Percentiles rank a stretch among this genome's conserved stretches.
phyloP scores from a whole-genome alignment of 2,329 filamentous ascomycete species.

The Aspergillus novofumigatus region DNA sequence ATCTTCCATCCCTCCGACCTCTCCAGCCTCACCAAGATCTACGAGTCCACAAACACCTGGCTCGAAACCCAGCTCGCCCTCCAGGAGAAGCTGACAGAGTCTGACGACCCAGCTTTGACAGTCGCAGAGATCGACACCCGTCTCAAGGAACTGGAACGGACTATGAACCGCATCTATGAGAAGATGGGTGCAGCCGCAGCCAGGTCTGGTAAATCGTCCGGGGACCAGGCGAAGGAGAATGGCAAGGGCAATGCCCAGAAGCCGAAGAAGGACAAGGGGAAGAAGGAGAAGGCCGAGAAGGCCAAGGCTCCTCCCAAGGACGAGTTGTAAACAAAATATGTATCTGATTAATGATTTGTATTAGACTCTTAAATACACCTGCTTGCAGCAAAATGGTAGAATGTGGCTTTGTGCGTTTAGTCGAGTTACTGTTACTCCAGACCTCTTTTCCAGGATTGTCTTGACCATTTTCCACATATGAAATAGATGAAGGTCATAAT shows the following conservation, averaged over 20 bases:
- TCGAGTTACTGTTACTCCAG: background rate
- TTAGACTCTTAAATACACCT: background rate
- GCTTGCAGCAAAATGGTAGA: background rate
- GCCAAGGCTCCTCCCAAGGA: conserved; percentile 28
- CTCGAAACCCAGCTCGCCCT: conserved; percentile 65
- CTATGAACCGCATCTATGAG: conserved; percentile 33
- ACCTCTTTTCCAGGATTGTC: background rate
- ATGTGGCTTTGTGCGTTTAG: background rate
- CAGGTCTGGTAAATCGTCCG: conserved; percentile 12
- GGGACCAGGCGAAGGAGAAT: conserved; percentile 23
- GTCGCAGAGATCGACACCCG: conserved; percentile 67
- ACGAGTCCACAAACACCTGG: conserved; percentile 66
- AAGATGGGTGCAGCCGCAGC: conserved; percentile 45
- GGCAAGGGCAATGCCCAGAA: conserved; percentile 21
- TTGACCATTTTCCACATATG: background rate
- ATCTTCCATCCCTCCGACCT: conserved; percentile 73
- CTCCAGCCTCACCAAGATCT: conserved; percentile 57
- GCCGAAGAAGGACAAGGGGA: conserved; percentile 10
- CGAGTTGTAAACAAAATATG: conserved; percentile 23
- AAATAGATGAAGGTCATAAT: background rate
- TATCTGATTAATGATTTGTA: conserved; percentile 1
- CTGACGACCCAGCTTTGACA: conserved; percentile 71
- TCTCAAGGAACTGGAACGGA: conserved; percentile 63
- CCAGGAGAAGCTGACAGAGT: conserved; percentile 65
- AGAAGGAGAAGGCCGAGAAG: conserved; percentile 18